Evolutionary conservation across 2,329 filamentous ascomycete species (phyloP).

Genomic region (Nectriaceae sp.): DNA sequence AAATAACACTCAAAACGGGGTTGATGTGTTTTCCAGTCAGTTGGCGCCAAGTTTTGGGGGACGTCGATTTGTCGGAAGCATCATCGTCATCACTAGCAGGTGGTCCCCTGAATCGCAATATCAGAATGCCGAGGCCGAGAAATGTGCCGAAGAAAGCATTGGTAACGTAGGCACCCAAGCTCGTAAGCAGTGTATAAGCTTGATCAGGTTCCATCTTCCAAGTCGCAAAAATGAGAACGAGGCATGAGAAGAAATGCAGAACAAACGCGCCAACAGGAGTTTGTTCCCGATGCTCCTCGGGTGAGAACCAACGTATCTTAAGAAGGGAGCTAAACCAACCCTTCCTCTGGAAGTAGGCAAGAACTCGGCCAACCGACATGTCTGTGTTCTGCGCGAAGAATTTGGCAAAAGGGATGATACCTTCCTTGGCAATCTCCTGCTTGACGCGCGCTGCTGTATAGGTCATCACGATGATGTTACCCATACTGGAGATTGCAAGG

Average conservation of each 20-base stretch:
- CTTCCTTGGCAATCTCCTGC: conserved; percentile 62
- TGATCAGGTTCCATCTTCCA: conserved; percentile 24
- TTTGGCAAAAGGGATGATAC: conserved; percentile 51
- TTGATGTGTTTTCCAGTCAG: conserved; percentile 35
- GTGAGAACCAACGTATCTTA: conserved; percentile 31
- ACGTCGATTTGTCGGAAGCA: conserved; percentile 9
- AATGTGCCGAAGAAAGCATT: conserved; percentile 38
- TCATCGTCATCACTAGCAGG: conserved; percentile 23
- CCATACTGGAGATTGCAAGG: conserved; percentile 54
- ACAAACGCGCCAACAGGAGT: conserved; percentile 39
- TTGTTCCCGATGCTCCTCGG: conserved; percentile 37
- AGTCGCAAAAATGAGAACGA: conserved; percentile 38
- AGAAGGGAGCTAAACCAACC: conserved; percentile 32
- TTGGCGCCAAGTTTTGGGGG: conserved; percentile 30
- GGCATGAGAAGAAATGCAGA: conserved; percentile 35
- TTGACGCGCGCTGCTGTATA: conserved; percentile 58
- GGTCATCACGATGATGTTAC: conserved; percentile 59
- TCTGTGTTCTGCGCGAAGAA: conserved; percentile 47
- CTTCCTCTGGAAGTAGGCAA: conserved; percentile 33
- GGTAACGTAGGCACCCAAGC: conserved; percentile 35
- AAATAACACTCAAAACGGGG: conserved; percentile 32
- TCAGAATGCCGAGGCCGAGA: conserved; percentile 37
- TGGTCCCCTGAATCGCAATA: conserved; percentile 36
- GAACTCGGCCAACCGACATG: conserved; percentile 34
- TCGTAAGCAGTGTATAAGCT: conserved; percentile 35